Evolutionary conservation across 2,329 filamentous ascomycete genomes (phyloP).

Genomic region (Anthostomella pinea): DNA sequence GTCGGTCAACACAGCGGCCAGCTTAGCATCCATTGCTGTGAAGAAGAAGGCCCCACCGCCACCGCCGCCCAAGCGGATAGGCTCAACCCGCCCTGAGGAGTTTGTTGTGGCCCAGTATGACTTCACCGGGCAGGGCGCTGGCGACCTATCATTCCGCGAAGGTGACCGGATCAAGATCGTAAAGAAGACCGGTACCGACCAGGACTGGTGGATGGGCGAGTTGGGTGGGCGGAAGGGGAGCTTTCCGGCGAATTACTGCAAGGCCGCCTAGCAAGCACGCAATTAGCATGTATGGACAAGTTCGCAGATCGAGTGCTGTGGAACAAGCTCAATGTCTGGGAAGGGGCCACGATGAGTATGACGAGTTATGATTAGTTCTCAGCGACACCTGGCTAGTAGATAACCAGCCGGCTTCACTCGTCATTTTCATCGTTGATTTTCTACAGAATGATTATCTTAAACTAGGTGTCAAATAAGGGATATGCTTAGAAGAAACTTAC

Average conservation of each 20-base stretch:
- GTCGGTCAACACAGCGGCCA: slow-evolving; percentile 25
- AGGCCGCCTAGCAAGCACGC: slow-evolving; percentile 32
- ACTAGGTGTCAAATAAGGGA: no score
- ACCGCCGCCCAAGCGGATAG: slow-evolving; percentile 59
- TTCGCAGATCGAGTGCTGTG: no score
- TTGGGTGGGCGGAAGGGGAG: slow-evolving; percentile 63
- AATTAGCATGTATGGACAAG: no score
- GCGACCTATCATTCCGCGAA: slow-evolving; percentile 72
- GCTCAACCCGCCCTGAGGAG: slow-evolving; percentile 44
- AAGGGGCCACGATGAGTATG: no score
- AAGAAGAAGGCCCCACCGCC: slow-evolving; percentile 79
- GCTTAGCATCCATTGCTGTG: slow-evolving; percentile 30
- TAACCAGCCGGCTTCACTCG: no score
- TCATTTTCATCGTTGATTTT: no score
- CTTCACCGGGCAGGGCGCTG: slow-evolving; percentile 66
- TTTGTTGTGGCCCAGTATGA: slow-evolving; percentile 73
- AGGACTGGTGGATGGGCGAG: slow-evolving; percentile 89
- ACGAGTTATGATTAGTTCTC: no score
- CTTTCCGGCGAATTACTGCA: slow-evolving; percentile 84
- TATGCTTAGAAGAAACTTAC: no score
- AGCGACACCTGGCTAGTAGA: no score
- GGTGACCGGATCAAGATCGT: slow-evolving; percentile 75
- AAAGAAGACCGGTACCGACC: slow-evolving; percentile 73
- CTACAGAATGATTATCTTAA: no score
- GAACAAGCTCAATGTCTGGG: no score